Evolutionary conservation across 352 stramenopile species (phyloP).

Genomic region (Halophytophthora batemanensis): DNA sequence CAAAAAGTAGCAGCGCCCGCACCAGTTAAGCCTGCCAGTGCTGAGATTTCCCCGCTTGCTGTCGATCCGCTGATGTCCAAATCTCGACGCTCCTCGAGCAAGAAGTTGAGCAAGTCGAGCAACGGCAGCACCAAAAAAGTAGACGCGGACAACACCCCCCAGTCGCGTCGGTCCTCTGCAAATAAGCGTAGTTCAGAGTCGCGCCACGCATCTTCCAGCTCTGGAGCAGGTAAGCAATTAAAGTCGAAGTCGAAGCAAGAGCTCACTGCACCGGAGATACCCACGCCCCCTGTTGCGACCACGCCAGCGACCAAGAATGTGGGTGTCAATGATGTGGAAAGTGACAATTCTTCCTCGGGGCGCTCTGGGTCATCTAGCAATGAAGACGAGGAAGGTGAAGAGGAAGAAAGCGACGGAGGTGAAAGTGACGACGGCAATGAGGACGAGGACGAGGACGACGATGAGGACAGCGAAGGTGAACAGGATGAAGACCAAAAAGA

Average conservation of each 20-base stretch:
- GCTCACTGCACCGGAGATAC: not conserved
- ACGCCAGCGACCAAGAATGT: not conserved
- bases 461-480: constrained; percentile 13
- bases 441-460: constrained; percentile 4
- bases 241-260: constrained; percentile 4
- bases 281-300: not conserved
- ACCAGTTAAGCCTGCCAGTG: too few species aligned
- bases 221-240: not conserved
- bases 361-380: not conserved
- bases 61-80: too few species aligned
- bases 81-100: too few species aligned
- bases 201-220: constrained; percentile 6
- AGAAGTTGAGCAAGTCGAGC: not conserved
- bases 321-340: not conserved
- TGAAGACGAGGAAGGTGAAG: constrained; percentile 4
- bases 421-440: constrained; percentile 10
- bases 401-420: constrained; percentile 6
- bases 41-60: too few species aligned
- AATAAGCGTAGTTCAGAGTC: constrained; percentile 13
- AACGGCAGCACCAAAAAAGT: constrained; percentile 16
- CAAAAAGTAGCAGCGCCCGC: too few species aligned
- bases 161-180: constrained; percentile 4
- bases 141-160: not conserved
- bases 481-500: constrained; percentile 12
- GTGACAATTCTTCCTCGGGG: not conserved